Evolutionary conservation across 257 asterid genomes (phyloP).

Genomic region (Thymus mandschuricus): DNA sequence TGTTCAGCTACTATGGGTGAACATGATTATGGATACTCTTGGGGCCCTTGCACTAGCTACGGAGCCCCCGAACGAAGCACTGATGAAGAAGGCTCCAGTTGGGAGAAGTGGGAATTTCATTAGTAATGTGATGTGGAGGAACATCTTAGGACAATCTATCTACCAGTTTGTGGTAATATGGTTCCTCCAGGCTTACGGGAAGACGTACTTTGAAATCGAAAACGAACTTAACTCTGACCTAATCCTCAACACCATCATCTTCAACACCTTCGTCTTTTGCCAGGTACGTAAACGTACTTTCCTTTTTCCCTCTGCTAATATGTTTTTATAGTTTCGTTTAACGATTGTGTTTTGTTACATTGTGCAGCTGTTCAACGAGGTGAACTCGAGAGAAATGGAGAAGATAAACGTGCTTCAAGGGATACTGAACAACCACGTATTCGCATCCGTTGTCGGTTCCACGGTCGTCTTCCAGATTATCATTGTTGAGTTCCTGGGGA

Average conservation of each 20-base stretch:
- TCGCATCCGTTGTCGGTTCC: slow-evolving; percentile 54
- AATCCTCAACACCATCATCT: slow-evolving; percentile 84
- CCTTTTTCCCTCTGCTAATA: no score
- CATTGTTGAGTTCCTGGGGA: slow-evolving; percentile 61
- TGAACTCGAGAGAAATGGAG: slow-evolving; percentile 81
- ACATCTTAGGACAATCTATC: slow-evolving; percentile 84
- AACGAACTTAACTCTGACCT: slow-evolving; percentile 57
- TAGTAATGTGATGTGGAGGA: slow-evolving; percentile 93
- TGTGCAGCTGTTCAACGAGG: slow-evolving; percentile 76
- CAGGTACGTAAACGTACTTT: no score
- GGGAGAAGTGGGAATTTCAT: slow-evolving; percentile 86
- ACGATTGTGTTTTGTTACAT: not conserved
- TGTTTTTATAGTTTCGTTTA: no score
- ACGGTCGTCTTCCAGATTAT: slow-evolving; percentile 69
- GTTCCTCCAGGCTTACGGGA: slow-evolving; percentile 81
- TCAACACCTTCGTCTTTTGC: slow-evolving; percentile 94
- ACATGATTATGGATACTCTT: slow-evolving; percentile 97
- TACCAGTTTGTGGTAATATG: slow-evolving; percentile 83
- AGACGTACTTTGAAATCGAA: slow-evolving; percentile 52
- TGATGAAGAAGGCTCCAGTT: slow-evolving; percentile 88
- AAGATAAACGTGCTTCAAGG: slow-evolving; percentile 61
- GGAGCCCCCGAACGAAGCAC: slow-evolving; percentile 85
- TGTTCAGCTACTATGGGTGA: slow-evolving; percentile 98
- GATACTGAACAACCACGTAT: slow-evolving; percentile 56
- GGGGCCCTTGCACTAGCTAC: slow-evolving; percentile 98